A percentile compares a stretch with the other conserved stretches of the same genome.
Conservation (phyloP, 1,284 basidiomycete genomes). For the Kwoniella shivajii region DNA sequence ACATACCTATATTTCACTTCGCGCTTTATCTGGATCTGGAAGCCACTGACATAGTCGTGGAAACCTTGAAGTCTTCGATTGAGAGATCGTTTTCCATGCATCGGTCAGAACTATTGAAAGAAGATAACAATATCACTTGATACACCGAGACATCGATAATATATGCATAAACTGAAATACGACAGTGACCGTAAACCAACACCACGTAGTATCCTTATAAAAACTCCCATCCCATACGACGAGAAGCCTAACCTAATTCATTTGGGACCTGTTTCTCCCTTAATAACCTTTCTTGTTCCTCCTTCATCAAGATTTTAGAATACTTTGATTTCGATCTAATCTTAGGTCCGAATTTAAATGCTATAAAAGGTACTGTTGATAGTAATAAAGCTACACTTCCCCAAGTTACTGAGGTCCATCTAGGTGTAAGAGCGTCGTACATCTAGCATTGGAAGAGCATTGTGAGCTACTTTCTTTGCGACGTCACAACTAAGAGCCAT, state of each 20-base stretch:
- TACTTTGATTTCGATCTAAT: constrained; percentile 42
- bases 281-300: constrained; percentile 37
- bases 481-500: not conserved
- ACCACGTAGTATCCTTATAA: too few relatives aligned
- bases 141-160: too few relatives aligned
- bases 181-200: too few relatives aligned
- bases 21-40: not conserved
- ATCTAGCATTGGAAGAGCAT: constrained; percentile 8
- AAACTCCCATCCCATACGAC: too few relatives aligned
- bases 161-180: not conserved
- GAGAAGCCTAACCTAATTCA: too few relatives aligned
- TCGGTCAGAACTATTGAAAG: too few relatives aligned
- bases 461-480: too few relatives aligned
- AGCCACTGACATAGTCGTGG: not conserved
- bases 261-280: constrained; percentile 26
- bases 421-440: constrained; percentile 23
- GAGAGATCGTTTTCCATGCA: not conserved
- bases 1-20: too few relatives aligned
- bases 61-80: not conserved
- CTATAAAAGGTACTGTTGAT: constrained; percentile 43
- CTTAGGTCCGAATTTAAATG: constrained; percentile 40
- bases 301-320: constrained; percentile 41
- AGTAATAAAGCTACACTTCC: constrained; percentile 26
- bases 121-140: too few relatives aligned
- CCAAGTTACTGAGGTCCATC: constrained; percentile 23